Base-by-base conservation (phyloP, 257 asterid species). In the Solanum ahanhuiri region DNA sequence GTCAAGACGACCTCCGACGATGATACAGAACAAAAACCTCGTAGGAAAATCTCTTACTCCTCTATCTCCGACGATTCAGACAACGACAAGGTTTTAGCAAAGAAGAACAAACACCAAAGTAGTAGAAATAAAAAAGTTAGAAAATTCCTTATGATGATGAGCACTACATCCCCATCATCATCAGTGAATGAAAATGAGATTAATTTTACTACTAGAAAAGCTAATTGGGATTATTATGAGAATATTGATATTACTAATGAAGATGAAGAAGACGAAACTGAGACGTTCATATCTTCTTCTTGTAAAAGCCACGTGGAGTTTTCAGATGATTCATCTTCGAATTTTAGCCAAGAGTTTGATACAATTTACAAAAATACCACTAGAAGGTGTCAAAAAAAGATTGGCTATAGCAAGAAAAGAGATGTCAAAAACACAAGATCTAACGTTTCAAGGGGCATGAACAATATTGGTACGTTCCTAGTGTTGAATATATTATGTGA, bases 171-270 rank as follows among this genome's bases (percentile, higher is more conserved):
- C 3, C 12, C 15, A 43, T 63, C 18, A 63, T 63, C 69, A 22
- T 93, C 96, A 0, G 89, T 91, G 22, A 94, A 93, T 43, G 94
- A 93, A 76, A 12, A 31, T 75, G 94, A 90, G 63, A 86, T 91
- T 87, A 87, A 89, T 85, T 91, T 94, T 90, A 89, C 89, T 79
- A 43, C 8, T 43, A 88, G 48, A 22, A 83, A 69, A 1, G 43
- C 15, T 70, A 70, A 33, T 5, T 84, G 90, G 23, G 48, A 30
- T 22, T 64, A 63, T 60, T 1, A 23, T 30, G 39, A 66, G 2
- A 0, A 71, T 2, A 9, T 33, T 0, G 4, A 71, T 10, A 85
- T 9, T 60, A 20, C 25, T 22, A 33, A 39, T 12, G 66, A 60
- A 28, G 84, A 69, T 2, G 88, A 64, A 23, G 83, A 71, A 34